Evolutionary conservation across 1,139 yeast genomes (phyloP).

Genomic region (Zygotorulaspora mrakii): DNA sequence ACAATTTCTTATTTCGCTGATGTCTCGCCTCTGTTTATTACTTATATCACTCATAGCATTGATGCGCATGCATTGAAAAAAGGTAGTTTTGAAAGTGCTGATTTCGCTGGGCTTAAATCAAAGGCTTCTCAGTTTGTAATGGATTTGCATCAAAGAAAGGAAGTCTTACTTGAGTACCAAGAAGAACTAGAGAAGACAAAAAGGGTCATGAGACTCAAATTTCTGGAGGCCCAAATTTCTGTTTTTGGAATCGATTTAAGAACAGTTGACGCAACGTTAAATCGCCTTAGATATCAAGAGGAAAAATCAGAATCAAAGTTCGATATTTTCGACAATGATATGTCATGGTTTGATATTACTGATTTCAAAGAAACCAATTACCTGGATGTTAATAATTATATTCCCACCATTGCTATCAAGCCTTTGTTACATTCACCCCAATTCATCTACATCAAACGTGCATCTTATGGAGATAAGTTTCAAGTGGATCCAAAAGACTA

Average conservation of each 20-base stretch:
- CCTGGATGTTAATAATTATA: slow-evolving; percentile 36
- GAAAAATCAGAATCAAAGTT: slow-evolving; percentile 25
- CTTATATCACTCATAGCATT: slow-evolving; percentile 66
- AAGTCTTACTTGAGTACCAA: slow-evolving; percentile 56
- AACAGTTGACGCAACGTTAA: slow-evolving; percentile 62
- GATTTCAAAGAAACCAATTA: slow-evolving; percentile 74
- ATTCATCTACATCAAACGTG: slow-evolving; percentile 70
- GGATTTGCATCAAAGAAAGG: slow-evolving; percentile 84
- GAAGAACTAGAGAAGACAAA: slow-evolving; percentile 55
- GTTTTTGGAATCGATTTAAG: slow-evolving; percentile 59
- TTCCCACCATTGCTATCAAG: slow-evolving; percentile 55
- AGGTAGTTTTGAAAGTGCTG: slow-evolving; percentile 49
- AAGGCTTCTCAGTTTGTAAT: slow-evolving; percentile 60
- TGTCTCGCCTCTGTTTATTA: slow-evolving; percentile 66
- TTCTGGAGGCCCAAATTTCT: slow-evolving; percentile 37
- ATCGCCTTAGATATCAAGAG: slow-evolving; percentile 49
- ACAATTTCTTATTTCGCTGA: slow-evolving; percentile 78
- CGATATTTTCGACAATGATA: slow-evolving; percentile 42
- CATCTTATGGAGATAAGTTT: slow-evolving; percentile 43
- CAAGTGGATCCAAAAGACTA: slow-evolving; percentile 39
- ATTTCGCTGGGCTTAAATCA: slow-evolving; percentile 70
- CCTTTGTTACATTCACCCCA: slow-evolving; percentile 75
- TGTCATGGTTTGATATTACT: slow-evolving; percentile 72
- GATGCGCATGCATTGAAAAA: slow-evolving; percentile 44
- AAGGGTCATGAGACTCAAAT: slow-evolving; percentile 55